phyloP scores from a whole-genome alignment of 2,329 filamentous ascomycete species.

The Sporothrix dimorphospora region DNA sequence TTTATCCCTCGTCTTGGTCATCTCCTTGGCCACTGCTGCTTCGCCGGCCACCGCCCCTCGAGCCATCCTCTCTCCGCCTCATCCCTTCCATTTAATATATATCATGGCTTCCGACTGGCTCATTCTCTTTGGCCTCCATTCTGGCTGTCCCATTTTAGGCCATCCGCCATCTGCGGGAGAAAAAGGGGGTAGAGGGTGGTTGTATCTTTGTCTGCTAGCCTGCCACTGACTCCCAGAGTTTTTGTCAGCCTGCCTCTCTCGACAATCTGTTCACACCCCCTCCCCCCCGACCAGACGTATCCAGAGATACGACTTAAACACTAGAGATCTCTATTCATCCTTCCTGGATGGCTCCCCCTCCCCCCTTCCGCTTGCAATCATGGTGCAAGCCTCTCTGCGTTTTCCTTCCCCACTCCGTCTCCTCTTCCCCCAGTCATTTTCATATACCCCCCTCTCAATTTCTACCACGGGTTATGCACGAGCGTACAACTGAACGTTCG shows the following conservation, averaged over 20 bases:
- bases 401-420: slow-evolving; percentile 2
- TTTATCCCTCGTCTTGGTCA: neutral
- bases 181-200: neutral
- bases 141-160: slow-evolving; percentile 21
- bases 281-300: neutral
- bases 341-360: neutral
- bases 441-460: neutral
- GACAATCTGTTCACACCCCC: neutral
- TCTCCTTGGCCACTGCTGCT: neutral
- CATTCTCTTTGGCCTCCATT: neutral
- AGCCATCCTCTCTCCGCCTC: slow-evolving; percentile 8
- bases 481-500: neutral
- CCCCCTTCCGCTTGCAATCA: neutral
- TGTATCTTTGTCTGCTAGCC: neutral
- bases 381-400: neutral
- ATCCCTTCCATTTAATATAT: slow-evolving; percentile 20
- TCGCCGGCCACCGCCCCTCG: neutral
- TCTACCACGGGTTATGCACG: slow-evolving; percentile 9
- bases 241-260: neutral
- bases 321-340: slow-evolving; percentile 5
- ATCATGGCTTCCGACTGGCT: slow-evolving; percentile 26
- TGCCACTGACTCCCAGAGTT: neutral
- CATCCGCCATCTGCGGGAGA: neutral
- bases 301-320: neutral
- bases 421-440: neutral